Percentiles rank a stretch among this genome's conserved stretches.
Evolutionary conservation across 1,284 basidiomycete species (phyloP).

Genomic region (Cryptococcus maquisensis): DNA sequence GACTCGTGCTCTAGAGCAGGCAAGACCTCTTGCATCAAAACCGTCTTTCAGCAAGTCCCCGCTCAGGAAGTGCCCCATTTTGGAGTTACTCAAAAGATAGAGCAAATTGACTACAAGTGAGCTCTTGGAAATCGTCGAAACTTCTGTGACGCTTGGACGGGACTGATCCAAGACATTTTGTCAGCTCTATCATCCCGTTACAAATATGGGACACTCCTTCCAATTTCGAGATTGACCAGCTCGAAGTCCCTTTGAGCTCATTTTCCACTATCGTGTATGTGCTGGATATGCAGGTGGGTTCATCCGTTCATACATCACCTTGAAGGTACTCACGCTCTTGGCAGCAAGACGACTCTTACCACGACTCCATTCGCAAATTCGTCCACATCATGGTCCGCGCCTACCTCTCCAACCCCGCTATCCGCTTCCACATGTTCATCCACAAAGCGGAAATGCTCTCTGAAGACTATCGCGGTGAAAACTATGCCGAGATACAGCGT

Average conservation of each 20-base stretch:
- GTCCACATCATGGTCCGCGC: constrained; percentile 70
- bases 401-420: constrained; percentile 68
- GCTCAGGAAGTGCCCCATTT: constrained; percentile 89
- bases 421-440: constrained; percentile 88
- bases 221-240: constrained; percentile 68
- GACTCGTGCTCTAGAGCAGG: constrained; percentile 62
- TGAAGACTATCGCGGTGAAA: constrained; percentile 88
- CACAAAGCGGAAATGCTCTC: constrained; percentile 92
- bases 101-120: constrained; percentile 75
- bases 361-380: constrained; percentile 69
- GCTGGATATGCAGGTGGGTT: constrained; percentile 84
- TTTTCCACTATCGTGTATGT: constrained; percentile 86
- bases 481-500: constrained; percentile 79
- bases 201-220: constrained; percentile 96
- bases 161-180: background rate
- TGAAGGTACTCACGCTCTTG: background rate
- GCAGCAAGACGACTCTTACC: constrained; percentile 52
- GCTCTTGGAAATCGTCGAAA: constrained; percentile 40
- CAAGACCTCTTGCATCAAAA: constrained; percentile 87
- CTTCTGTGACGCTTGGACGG: background rate
- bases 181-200: constrained; percentile 81
- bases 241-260: constrained; percentile 65
- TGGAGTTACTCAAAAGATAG: constrained; percentile 74
- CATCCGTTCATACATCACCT: background rate
- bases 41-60: constrained; percentile 78